These are phyloP conservation scores for Hypoxylon sp. DNA, from an alignment of 2,329 filamentous ascomycete genomes.

Conservation along the genomic window DNA sequence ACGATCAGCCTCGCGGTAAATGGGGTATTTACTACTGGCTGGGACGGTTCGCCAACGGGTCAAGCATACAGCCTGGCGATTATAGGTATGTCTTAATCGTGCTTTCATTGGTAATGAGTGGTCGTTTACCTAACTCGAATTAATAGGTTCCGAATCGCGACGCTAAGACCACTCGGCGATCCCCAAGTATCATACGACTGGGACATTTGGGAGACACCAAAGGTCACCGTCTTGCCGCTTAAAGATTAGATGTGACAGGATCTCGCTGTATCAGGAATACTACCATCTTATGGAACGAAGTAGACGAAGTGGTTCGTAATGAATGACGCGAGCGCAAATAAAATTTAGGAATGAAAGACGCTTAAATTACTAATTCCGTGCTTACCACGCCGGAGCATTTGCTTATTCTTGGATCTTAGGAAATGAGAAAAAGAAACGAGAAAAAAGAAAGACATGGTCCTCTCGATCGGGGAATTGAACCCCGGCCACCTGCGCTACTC, in stretches of 20 bases:
- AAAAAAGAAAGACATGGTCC: constrained; percentile 15
- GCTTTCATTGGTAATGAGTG: neutral
- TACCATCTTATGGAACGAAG: no score
- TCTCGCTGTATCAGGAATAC: neutral
- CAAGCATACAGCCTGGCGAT: constrained; percentile 51
- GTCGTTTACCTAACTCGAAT: neutral
- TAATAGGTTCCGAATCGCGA: constrained; percentile 52
- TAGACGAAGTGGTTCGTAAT: no score
- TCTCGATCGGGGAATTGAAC: constrained; percentile 50
- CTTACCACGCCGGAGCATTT: no score
- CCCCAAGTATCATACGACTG: constrained; percentile 53
- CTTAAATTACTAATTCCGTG: no score
- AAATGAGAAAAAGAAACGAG: constrained; percentile 1
- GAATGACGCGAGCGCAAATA: no score
- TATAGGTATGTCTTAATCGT: constrained; percentile 52
- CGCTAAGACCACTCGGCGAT: constrained; percentile 53
- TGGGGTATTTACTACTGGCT: constrained; percentile 52
- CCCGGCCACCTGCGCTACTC: constrained; percentile 44
- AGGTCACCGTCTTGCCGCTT: constrained; percentile 46
- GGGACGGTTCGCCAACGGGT: constrained; percentile 53
- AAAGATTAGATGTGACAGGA: neutral
- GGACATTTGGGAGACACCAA: constrained; percentile 51
- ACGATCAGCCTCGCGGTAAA: constrained; percentile 47
- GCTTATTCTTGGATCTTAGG: no score
- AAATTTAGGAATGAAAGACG: no score